Evolutionary conservation across 352 stramenopile species (phyloP).

Genomic region (Halophytophthora polymorphica): DNA sequence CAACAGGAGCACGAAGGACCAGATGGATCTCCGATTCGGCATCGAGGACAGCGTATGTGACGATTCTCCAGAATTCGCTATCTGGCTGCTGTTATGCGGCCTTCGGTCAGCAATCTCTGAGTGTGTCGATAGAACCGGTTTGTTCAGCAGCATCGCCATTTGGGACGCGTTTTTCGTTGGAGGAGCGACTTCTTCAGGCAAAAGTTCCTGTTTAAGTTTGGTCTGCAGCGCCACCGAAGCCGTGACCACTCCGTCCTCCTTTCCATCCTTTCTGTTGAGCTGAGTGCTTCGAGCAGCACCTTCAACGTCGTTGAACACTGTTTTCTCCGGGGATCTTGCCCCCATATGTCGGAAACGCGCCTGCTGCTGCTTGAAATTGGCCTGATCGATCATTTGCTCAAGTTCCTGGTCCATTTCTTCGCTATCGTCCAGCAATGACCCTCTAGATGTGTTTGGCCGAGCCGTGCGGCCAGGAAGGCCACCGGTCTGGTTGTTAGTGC

Average conservation of each 20-base stretch:
- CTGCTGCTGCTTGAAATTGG: constrained; percentile 30
- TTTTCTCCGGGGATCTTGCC: not conserved
- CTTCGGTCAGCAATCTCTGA: constrained; percentile 18
- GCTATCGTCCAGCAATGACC: constrained; percentile 39
- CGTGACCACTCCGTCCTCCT: constrained; percentile 5
- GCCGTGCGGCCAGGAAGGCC: not conserved
- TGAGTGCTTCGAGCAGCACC: no score
- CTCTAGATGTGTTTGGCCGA: constrained; percentile 24
- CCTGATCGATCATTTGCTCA: constrained; percentile 65
- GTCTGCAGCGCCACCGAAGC: constrained; percentile 2
- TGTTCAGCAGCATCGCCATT: constrained; percentile 48
- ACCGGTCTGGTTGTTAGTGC: constrained; percentile 5
- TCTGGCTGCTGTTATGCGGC: constrained; percentile 1
- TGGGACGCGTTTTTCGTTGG: constrained; percentile 35
- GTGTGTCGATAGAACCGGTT: constrained; percentile 43
- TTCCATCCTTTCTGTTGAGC: constrained; percentile 1
- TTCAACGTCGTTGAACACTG: no score
- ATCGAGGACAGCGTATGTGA: constrained; percentile 24
- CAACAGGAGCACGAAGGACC: constrained; percentile 50
- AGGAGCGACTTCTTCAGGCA: constrained; percentile 11
- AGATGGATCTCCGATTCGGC: constrained; percentile 35
- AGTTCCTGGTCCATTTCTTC: constrained; percentile 73
- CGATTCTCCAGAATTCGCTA: not conserved
- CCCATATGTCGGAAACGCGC: constrained; percentile 15
- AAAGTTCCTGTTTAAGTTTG: constrained; percentile 33